These are phyloP conservation scores for Naematelia encephala DNA, from an alignment of 768 basidiomycete species.

Conservation along the genomic window DNA sequence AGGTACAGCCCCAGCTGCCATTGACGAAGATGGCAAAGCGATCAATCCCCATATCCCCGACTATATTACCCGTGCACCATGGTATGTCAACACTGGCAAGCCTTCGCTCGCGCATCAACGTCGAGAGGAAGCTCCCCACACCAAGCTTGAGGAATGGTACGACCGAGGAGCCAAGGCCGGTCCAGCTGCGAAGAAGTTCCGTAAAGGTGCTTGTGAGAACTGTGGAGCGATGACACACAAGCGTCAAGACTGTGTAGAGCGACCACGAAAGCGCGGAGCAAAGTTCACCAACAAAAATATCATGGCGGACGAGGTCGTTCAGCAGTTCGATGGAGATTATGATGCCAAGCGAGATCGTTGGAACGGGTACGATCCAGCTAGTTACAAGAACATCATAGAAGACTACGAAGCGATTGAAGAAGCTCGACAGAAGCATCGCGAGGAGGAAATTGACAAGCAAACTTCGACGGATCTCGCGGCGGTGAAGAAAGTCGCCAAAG, in stretches of 20 bases:
- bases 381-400: conserved; percentile 81
- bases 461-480: conserved; percentile 87
- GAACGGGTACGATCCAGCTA: conserved; percentile 93
- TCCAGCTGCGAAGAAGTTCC: conserved; percentile 91
- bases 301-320: conserved; percentile 83
- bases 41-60: conserved; percentile 99
- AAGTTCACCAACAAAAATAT: conserved; percentile 88
- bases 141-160: conserved; percentile 86
- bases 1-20: conserved; percentile 91
- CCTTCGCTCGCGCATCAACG: conserved; percentile 95
- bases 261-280: conserved; percentile 93
- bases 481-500: conserved; percentile 72
- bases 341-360: conserved; percentile 95
- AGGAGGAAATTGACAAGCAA: conserved; percentile 97
- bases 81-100: conserved; percentile 93
- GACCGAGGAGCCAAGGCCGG: conserved; percentile 68
- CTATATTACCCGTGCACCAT: conserved; percentile 97
- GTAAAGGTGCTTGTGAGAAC: conserved; percentile 98
- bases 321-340: conserved; percentile 67
- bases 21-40: conserved; percentile 89
- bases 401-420: conserved; percentile 92
- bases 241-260: conserved; percentile 85
- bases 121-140: conserved; percentile 59
- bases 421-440: conserved; percentile 81
- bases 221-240: conserved; percentile 96